Conservation (phyloP, 164 flowering plant species). For the Vitis vinifera region DNA sequence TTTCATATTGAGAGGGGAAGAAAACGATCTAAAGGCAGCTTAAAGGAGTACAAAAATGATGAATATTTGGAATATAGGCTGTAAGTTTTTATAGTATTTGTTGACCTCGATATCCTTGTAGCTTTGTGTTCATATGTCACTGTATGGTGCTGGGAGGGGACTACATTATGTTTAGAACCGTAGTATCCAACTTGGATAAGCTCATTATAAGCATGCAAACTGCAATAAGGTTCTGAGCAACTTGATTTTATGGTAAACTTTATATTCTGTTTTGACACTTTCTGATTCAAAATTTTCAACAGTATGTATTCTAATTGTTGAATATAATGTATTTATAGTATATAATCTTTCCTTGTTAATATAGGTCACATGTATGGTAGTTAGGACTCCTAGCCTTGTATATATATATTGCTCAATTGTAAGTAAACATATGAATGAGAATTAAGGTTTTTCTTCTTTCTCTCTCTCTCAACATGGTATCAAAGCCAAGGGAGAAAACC, state of each 20-base stretch:
- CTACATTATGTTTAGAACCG: neutral
- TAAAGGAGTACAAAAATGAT: slow-evolving; percentile 77
- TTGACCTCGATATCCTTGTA: neutral
- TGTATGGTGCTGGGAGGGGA: neutral
- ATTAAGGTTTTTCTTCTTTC: no score
- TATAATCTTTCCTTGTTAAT: no score
- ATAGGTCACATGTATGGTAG: no score
- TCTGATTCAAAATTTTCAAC: neutral
- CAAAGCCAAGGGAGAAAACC: no score
- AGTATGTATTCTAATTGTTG: no score
- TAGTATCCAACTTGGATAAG: neutral
- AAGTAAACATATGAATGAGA: no score
- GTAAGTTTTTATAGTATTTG: slow-evolving; percentile 42
- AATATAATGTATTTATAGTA: no score
- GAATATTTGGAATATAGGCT: slow-evolving; percentile 79
- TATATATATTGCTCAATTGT: no score
- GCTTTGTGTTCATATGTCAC: neutral
- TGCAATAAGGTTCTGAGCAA: neutral
- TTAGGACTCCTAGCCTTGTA: no score
- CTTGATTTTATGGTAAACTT: neutral
- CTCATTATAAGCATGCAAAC: neutral
- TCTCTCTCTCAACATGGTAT: no score
- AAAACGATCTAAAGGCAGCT: slow-evolving; percentile 62
- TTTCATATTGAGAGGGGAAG: slow-evolving; percentile 96
- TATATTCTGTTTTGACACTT: neutral